These are phyloP conservation scores for Conticribra weissflogii DNA, from an alignment of 108 stramenopile genomes.

Conservation along the genomic window DNA sequence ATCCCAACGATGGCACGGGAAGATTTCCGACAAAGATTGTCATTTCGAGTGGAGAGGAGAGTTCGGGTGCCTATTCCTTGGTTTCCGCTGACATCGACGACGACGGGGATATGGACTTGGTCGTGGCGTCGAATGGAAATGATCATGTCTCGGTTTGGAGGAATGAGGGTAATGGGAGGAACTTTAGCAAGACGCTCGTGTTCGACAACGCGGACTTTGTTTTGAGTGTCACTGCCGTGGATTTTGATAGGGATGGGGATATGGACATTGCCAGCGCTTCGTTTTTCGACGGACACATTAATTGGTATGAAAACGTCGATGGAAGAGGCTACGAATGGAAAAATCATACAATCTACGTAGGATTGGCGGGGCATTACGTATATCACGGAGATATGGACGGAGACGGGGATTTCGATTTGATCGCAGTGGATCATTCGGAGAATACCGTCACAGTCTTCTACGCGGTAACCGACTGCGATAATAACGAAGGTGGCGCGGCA, in stretches of 20 bases:
- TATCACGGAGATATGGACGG: constrained; percentile 34
- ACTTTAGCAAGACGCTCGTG: constrained; percentile 28
- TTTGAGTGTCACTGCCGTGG: constrained; percentile 25
- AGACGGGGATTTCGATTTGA: constrained; percentile 32
- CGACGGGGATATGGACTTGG: constrained; percentile 25
- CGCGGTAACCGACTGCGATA: constrained; percentile 21
- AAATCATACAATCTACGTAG: constrained; percentile 23
- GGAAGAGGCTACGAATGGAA: constrained; percentile 21
- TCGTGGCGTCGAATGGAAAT: constrained; percentile 26
- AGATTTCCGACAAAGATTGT: constrained; percentile 12
- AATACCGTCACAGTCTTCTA: constrained; percentile 23
- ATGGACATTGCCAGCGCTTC: constrained; percentile 30
- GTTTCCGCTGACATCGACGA: constrained; percentile 30
- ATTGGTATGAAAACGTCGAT: constrained; percentile 40
- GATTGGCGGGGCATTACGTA: constrained; percentile 16
- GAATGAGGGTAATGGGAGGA: constrained; percentile 21
- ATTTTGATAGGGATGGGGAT: constrained; percentile 41
- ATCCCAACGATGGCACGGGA: constrained; percentile 30
- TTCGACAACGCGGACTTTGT: constrained; percentile 35
- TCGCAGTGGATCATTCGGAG: constrained; percentile 19
- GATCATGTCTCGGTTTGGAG: constrained; percentile 21
- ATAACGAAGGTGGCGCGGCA: not conserved
- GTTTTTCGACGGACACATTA: constrained; percentile 20
- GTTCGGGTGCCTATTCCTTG: constrained; percentile 26
- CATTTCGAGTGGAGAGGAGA: constrained; percentile 6